These are phyloP conservation scores for Leccinum arenicola DNA, from an alignment of 768 basidiomycete species.

Conservation along the genomic window DNA sequence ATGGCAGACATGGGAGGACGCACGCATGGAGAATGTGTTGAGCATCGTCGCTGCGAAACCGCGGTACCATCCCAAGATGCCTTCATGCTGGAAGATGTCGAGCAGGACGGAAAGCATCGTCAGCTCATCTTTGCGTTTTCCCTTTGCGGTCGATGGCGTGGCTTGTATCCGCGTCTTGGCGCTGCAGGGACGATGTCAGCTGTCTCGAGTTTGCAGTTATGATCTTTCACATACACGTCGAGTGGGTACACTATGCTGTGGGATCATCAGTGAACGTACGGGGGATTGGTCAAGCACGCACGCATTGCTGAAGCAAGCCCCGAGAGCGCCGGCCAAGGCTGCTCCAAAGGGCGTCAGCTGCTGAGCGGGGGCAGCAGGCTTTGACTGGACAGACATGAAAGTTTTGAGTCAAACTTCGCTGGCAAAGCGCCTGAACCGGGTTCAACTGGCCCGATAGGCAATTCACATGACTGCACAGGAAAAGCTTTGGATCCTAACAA, in stretches of 20 bases:
- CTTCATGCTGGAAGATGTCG: slow-evolving; percentile 76
- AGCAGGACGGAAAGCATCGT: slow-evolving; percentile 65
- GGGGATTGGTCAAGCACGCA: slow-evolving; percentile 41
- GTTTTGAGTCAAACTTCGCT: background rate
- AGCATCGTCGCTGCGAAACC: slow-evolving; percentile 97
- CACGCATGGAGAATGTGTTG: slow-evolving; percentile 97
- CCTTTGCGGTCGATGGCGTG: slow-evolving; percentile 51
- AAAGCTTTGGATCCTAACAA: slow-evolving; percentile 19
- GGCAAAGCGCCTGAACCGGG: background rate
- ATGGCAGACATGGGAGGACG: background rate
- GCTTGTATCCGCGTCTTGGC: slow-evolving; percentile 97
- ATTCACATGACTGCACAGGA: slow-evolving; percentile 10
- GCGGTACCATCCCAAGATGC: slow-evolving; percentile 78
- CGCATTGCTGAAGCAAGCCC: slow-evolving; percentile 93
- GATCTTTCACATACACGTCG: slow-evolving; percentile 69
- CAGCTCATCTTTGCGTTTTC: slow-evolving; percentile 45
- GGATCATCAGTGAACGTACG: background rate
- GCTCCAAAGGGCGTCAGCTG: slow-evolving; percentile 82
- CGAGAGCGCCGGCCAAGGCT: slow-evolving; percentile 89
- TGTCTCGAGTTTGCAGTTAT: background rate
- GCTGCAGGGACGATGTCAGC: slow-evolving; percentile 39
- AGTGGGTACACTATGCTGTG: slow-evolving; percentile 88
- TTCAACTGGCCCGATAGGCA: background rate
- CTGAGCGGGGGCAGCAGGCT: slow-evolving; percentile 56
- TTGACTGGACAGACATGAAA: slow-evolving; percentile 39